Evolutionary conservation across 768 basidiomycete species (phyloP).

Genomic region (Lactarius trivialis): DNA sequence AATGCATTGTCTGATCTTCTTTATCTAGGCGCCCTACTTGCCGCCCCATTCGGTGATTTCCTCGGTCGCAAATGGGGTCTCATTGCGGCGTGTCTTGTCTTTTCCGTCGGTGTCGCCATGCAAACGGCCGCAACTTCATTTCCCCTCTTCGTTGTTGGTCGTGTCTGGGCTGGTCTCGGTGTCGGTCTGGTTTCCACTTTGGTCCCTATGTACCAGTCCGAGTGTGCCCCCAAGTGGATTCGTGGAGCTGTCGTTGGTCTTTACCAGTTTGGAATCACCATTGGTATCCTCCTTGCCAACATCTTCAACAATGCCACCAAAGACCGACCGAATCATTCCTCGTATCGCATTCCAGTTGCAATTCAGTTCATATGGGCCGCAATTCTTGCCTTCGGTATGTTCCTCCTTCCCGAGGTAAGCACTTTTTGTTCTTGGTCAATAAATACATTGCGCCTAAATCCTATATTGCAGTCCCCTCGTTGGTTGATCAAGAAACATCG

Average conservation of each 20-base stretch:
- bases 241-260: constrained; percentile 47
- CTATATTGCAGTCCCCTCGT: constrained; percentile 52
- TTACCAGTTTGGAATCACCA: constrained; percentile 53
- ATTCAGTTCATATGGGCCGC: constrained; percentile 75
- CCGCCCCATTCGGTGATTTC: constrained; percentile 47
- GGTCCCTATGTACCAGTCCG: constrained; percentile 73
- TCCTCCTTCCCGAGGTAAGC: constrained; percentile 48
- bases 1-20: not conserved
- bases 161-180: constrained; percentile 23
- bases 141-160: constrained; percentile 47
- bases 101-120: constrained; percentile 58
- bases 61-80: constrained; percentile 47
- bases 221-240: constrained; percentile 8
- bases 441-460: not conserved
- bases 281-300: constrained; percentile 15
- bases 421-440: not conserved
- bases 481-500: constrained; percentile 66
- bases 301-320: constrained; percentile 18
- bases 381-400: constrained; percentile 60
- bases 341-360: constrained; percentile 73
- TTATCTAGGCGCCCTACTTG: constrained; percentile 43
- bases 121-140: constrained; percentile 51
- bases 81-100: constrained; percentile 43
- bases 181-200: constrained; percentile 39
- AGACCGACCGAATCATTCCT: constrained; percentile 25